phyloP scores from a whole-genome alignment of 257 asterid genomes.

The Fraxinus anomala region DNA sequence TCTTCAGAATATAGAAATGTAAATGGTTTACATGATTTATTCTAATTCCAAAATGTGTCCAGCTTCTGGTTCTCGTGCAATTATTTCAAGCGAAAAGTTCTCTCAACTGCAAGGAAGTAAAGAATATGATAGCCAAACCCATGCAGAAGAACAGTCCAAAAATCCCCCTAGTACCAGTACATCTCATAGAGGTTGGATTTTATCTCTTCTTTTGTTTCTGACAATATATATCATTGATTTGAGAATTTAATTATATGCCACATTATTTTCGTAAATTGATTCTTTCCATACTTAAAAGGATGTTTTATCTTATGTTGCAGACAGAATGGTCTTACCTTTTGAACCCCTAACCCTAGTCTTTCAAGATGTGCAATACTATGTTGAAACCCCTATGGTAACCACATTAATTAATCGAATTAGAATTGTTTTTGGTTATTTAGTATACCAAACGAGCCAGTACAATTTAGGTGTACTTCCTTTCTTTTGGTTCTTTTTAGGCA shows the following conservation, averaged over 20 bases:
- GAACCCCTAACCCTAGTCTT: conserved; percentile 35
- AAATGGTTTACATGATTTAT: neutral
- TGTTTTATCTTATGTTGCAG: conserved; percentile 24
- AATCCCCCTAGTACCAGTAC: neutral
- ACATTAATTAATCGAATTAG: neutral
- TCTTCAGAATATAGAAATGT: neutral
- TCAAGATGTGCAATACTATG: conserved; percentile 35
- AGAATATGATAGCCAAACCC: conserved; percentile 13
- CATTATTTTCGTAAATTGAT: neutral
- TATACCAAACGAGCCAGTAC: neutral
- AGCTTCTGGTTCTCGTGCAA: conserved; percentile 33
- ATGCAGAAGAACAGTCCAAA: neutral
- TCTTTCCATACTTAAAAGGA: neutral
- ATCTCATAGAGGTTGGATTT: conserved; percentile 20
- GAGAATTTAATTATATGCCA: neutral
- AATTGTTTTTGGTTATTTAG: neutral
- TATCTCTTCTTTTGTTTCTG: neutral
- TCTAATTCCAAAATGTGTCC: conserved; percentile 7
- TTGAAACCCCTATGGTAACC: conserved; percentile 34
- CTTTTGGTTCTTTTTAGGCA: conserved; percentile 26
- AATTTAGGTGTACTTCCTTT: neutral
- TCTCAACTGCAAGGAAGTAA: conserved; percentile 29
- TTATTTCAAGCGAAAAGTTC: conserved; percentile 32
- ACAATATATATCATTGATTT: neutral
- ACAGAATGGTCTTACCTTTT: conserved; percentile 36